These are phyloP conservation scores for Waitea zeae DNA, from an alignment of 1,284 basidiomycete species.

Conservation along the genomic window DNA sequence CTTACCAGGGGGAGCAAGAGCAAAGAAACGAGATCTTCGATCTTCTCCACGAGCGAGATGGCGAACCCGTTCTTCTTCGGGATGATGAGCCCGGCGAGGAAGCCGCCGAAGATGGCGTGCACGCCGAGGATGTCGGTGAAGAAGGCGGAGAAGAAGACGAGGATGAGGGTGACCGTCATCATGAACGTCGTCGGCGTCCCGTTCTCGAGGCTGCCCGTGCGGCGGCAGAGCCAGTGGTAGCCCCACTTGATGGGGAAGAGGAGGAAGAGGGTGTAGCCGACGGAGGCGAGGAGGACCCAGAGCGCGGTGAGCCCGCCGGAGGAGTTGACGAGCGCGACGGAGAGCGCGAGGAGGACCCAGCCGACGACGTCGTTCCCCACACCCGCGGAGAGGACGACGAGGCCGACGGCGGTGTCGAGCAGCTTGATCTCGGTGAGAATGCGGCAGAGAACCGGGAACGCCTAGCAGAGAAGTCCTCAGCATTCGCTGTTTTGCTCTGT, in stretches of 20 bases:
- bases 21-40: constrained; percentile 64
- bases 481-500: too few relatives aligned
- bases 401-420: constrained; percentile 48
- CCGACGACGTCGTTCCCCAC: constrained; percentile 55
- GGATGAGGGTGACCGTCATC: constrained; percentile 64
- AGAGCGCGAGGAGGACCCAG: constrained; percentile 31
- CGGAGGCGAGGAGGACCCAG: constrained; percentile 39
- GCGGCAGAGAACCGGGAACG: constrained; percentile 51
- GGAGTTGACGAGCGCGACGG: constrained; percentile 48
- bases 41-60: constrained; percentile 55
- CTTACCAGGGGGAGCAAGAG: constrained; percentile 71
- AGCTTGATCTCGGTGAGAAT: constrained; percentile 26
- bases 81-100: constrained; percentile 78
- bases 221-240: constrained; percentile 47
- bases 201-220: constrained; percentile 60
- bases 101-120: constrained; percentile 60
- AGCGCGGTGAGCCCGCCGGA: constrained; percentile 33
- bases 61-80: constrained; percentile 80
- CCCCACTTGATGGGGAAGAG: constrained; percentile 50
- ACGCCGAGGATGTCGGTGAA: constrained; percentile 80
- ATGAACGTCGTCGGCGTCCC: constrained; percentile 58
- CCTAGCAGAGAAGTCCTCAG: constrained; percentile 76
- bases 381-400: constrained; percentile 50
- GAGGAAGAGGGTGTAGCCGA: constrained; percentile 41
- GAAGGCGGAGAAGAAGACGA: constrained; percentile 69